Evolutionary conservation across 2,329 filamentous ascomycete species (phyloP).

Genomic region (Botrytis squamosa): DNA sequence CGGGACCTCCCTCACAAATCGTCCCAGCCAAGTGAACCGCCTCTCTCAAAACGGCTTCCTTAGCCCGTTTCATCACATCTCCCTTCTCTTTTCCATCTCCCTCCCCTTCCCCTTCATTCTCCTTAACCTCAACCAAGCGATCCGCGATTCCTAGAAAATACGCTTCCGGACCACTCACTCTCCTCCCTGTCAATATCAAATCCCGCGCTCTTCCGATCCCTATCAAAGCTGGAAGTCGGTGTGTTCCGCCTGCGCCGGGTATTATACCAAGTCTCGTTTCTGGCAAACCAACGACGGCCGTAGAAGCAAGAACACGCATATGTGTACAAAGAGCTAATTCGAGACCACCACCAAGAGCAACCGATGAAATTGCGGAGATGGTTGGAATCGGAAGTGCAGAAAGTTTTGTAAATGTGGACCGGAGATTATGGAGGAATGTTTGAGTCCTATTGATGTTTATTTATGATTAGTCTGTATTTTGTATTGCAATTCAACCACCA

Average conservation of each 20-base stretch:
- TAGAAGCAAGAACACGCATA: slow-evolving; percentile 82
- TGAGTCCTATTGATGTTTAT: slow-evolving; percentile 57
- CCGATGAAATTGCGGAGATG: slow-evolving; percentile 80
- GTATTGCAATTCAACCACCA: neutral
- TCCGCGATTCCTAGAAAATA: slow-evolving; percentile 91
- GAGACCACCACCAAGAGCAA: slow-evolving; percentile 88
- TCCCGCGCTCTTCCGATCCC: slow-evolving; percentile 82
- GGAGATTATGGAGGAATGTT: slow-evolving; percentile 74
- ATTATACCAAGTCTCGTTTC: slow-evolving; percentile 94
- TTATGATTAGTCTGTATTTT: neutral
- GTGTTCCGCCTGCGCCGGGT: slow-evolving; percentile 90
- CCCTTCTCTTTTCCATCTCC: slow-evolving; percentile 40
- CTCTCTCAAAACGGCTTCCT: slow-evolving; percentile 69
- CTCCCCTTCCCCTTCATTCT: slow-evolving; percentile 44
- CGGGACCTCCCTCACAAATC: slow-evolving; percentile 86
- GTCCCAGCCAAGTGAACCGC: slow-evolving; percentile 76
- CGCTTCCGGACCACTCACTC: slow-evolving; percentile 78
- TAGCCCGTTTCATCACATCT: slow-evolving; percentile 55
- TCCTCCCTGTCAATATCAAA: slow-evolving; percentile 84
- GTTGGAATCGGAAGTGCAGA: slow-evolving; percentile 80
- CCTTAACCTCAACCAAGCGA: slow-evolving; percentile 74
- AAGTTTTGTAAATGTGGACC: slow-evolving; percentile 71
- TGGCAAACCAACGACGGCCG: slow-evolving; percentile 76
- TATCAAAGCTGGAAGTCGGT: slow-evolving; percentile 78
- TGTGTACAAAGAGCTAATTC: slow-evolving; percentile 89